Base-by-base conservation (phyloP, 352 stramenopile species). In the Globisporangium emineosum region DNA sequence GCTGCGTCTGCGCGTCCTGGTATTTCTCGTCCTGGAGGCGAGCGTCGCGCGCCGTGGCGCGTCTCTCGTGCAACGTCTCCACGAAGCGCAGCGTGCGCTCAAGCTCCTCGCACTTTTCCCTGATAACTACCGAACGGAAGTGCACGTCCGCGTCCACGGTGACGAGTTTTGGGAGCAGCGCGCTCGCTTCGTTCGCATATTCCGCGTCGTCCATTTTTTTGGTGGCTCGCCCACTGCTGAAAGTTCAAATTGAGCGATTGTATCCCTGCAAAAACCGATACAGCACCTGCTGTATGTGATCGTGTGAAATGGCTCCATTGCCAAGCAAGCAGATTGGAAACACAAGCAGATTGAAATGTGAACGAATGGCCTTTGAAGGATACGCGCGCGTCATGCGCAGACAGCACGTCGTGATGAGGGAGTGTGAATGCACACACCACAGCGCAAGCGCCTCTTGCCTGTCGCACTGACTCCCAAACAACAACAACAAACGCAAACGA, bases 101-200 rank as follows among this genome's bases (percentile, higher is more conserved):
- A 12, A 89, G 57, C 43, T 76, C 65, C 21, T 76, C 66, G 62
- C 79, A 85, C 62, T 83, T 74, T 9, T 62, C 50, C 32, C 71
- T 67, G 33, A 80, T 23, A 12, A 73, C 37, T 15, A 69, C 43
- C 0, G 33, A 63, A 35, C 81, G 77, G n/a, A 87, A 67, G 10
- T 60, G 62, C 25, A 70, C 71, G 57, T 88, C 81, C n/a, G 51
- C 56, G 76, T 82, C 45, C 23, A 55, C 43, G 8, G 45, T 58
- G 21, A 60, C 23, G 25, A 70, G n/a, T n/a, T 51, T 63, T 35
- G 51, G 43, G 10, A 67, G 45, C 67, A 72, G 10, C 21, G 30
- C 32, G 37, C 45, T 58, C 51, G 42, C 61, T 25, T 62, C 61
- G 3, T 23, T 10, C 17, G 40, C 25, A 23, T 32, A 62, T 15